These are phyloP conservation scores for Eucalyptus sp. DNA, from an alignment of 345 rosid genomes.

Conservation along the genomic window DNA sequence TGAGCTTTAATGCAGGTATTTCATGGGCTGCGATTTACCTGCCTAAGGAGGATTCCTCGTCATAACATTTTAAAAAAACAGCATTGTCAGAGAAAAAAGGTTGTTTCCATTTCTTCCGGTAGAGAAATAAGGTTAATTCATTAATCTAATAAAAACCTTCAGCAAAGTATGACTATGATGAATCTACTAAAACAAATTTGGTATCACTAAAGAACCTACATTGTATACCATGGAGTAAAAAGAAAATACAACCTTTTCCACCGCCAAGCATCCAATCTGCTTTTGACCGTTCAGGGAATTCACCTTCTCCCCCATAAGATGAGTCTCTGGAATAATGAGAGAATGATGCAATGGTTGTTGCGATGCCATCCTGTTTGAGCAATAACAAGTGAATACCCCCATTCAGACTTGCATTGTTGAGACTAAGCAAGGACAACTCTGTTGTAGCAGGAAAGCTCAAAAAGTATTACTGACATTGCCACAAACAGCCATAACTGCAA, in stretches of 20 bases:
- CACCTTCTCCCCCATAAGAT: conserved; percentile 5
- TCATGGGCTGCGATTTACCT: not conserved
- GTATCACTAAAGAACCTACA: not conserved
- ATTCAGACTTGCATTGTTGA: not conserved
- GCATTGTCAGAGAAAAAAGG: not conserved
- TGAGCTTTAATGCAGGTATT: not conserved
- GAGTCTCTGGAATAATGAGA: conserved; percentile 42
- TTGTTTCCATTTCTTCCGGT: not conserved
- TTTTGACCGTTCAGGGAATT: conserved; percentile 36
- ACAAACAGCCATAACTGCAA: not conserved
- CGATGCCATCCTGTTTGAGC: conserved; percentile 57
- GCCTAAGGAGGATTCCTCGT: not conserved
- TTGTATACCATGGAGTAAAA: not conserved
- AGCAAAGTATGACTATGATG: not conserved
- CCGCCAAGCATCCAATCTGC: conserved; percentile 70
- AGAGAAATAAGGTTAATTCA: not conserved
- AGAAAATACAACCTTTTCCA: conserved; percentile 60
- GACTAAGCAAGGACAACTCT: not conserved
- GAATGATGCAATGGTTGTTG: conserved; percentile 53
- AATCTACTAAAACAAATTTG: not conserved
- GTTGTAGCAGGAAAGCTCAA: not conserved
- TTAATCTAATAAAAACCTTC: not conserved
- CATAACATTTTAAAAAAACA: not conserved
- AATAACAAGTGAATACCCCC: not conserved
- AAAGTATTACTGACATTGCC: not conserved